These are phyloP conservation scores for Euphorbia tirucalli DNA, from an alignment of 345 rosid species.

Conservation along the genomic window DNA sequence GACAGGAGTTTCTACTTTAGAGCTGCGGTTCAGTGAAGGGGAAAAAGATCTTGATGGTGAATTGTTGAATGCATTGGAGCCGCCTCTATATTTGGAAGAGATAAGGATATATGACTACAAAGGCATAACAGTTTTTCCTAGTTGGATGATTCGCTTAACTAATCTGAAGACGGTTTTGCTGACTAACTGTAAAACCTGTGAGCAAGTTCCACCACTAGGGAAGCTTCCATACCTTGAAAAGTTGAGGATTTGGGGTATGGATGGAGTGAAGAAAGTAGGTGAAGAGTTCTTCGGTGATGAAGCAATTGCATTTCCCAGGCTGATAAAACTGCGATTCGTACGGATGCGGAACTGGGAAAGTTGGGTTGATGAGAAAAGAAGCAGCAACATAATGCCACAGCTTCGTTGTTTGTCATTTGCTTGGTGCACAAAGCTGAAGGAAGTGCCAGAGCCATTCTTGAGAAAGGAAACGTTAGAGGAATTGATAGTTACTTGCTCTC, in stretches of 20 bases:
- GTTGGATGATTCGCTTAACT: background rate
- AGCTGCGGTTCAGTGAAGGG: background rate
- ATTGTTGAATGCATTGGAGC: background rate
- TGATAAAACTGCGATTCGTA: constrained; percentile 2
- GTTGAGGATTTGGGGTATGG: constrained; percentile 3
- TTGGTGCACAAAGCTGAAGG: background rate
- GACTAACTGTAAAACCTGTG: background rate
- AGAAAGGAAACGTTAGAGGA: background rate
- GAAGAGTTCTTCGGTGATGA: background rate
- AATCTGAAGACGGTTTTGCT: background rate
- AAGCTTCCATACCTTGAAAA: background rate
- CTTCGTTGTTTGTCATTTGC: background rate
- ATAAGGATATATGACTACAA: background rate
- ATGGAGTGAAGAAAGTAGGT: background rate
- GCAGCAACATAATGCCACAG: background rate
- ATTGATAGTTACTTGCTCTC: background rate
- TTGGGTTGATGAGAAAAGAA: background rate
- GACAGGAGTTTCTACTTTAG: background rate
- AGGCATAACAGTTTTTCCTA: background rate
- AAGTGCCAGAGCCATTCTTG: background rate
- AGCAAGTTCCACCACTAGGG: constrained; percentile 6
- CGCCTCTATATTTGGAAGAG: background rate
- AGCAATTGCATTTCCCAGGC: constrained; percentile 1
- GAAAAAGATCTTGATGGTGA: background rate
- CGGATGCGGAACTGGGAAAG: constrained; percentile 7